These are phyloP conservation scores for Capronia americana DNA, from an alignment of 2,329 filamentous ascomycete species.

Conservation along the genomic window DNA sequence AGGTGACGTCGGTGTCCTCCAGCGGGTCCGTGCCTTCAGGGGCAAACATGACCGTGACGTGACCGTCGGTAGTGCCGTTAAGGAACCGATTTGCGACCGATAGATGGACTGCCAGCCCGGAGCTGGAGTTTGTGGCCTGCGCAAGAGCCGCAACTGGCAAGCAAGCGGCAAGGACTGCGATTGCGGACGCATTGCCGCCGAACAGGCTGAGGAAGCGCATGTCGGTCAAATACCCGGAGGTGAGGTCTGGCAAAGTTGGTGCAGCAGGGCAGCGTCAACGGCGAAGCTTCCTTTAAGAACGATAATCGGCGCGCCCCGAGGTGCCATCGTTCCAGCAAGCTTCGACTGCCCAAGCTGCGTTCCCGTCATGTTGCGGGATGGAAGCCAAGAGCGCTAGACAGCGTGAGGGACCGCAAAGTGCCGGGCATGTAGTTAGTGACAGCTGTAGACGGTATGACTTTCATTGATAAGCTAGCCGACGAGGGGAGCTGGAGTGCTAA, in stretches of 20 bases:
- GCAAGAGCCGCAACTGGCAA: conserved; percentile 1
- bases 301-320: background rate
- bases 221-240: background rate
- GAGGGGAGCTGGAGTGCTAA: background rate
- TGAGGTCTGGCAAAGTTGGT: background rate
- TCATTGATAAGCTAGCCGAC: background rate
- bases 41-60: conserved; percentile 25
- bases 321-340: background rate
- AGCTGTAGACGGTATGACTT: background rate
- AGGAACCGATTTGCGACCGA: conserved; percentile 21
- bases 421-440: background rate
- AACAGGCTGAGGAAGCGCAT: background rate
- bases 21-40: conserved; percentile 25
- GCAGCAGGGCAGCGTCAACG: background rate
- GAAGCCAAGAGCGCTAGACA: background rate
- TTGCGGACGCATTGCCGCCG: background rate
- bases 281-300: background rate
- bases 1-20: conserved; percentile 29
- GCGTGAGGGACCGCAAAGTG: background rate
- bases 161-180: conserved; percentile 1
- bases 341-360: background rate
- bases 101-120: conserved; percentile 16
- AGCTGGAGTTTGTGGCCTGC: conserved; percentile 5
- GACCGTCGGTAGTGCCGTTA: conserved; percentile 22
- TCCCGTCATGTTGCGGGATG: background rate